Percentiles rank a stretch among this genome's conserved stretches.
Conservation (phyloP, 1,284 basidiomycete genomes). For the Psilocybe mexicana region DNA sequence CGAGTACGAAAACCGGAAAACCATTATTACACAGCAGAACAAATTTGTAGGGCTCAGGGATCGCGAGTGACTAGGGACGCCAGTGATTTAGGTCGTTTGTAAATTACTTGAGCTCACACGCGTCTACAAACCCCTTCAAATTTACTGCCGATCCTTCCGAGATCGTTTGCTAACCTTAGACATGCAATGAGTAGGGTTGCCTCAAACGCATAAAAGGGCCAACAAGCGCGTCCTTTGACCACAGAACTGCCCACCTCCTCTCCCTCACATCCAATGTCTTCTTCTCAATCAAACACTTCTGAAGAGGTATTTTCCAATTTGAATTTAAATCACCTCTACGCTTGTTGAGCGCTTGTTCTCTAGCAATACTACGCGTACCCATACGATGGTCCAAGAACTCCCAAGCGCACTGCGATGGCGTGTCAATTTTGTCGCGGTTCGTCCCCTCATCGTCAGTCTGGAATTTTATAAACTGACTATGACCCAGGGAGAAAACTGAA, state of each 20-base stretch:
- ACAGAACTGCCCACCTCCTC: neutral
- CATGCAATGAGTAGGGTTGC: neutral
- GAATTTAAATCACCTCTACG: neutral
- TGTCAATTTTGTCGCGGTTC: conserved; percentile 58
- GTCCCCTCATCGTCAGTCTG: neutral
- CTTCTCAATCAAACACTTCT: neutral
- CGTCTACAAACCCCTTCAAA: neutral
- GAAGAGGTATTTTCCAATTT: neutral
- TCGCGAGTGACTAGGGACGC: neutral
- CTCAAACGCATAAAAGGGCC: neutral
- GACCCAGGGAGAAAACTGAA: conserved; percentile 56
- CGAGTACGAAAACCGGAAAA: neutral
- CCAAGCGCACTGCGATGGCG: conserved; percentile 55
- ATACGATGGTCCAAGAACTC: conserved; percentile 39
- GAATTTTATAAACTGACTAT: neutral
- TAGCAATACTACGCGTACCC: conserved; percentile 9
- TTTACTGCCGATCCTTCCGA: neutral
- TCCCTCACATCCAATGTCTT: neutral
- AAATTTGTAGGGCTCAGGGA: neutral
- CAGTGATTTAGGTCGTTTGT: neutral
- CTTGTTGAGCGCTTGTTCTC: neutral
- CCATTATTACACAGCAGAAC: neutral
- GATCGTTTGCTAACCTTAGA: neutral
- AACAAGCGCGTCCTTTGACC: neutral
- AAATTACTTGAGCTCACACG: neutral